Base-by-base conservation (phyloP, 176 grass and related monocot genomes). In the Saccharum officinarum region DNA sequence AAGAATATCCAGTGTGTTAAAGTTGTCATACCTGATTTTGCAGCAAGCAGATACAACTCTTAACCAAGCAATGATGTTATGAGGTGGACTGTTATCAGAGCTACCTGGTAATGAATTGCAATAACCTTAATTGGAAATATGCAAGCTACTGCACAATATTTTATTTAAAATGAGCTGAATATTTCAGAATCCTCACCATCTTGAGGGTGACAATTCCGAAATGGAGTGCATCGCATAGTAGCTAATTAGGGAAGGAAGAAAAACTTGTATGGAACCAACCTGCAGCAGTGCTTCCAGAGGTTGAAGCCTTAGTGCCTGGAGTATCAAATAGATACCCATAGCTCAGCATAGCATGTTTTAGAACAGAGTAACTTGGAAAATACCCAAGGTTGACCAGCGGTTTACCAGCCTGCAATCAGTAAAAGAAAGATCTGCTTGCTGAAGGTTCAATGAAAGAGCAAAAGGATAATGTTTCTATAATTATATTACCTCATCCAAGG, bases 21-120 rank as follows among this genome's bases (percentile, higher is more conserved):
- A 67, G 10, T 22, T 16, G 33, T 18, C 18, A 49, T 94, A 95
- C 93, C 97, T 98, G 45, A 98, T 84, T 86, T 91, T 94, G 87
- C 89, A 92, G 86, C 93, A 95, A 70, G 90, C 84, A 28, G 93
- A 95, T 70, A 91, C 60, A 91, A 93, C 13, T 88, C 82, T 90
- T 81, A 98, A 89, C 91, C 91, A 95, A 81, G 84, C 89, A 87
- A 73, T 82, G 77, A 98, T 94, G 66, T 98, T 96, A 83, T 75
- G 72, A 73, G 93, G 97, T 67, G 89, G 97, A 62, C 91, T 86
- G 67, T 73, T 81, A 89, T 57, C 65, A 63, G 12, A 20, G 55
- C 45, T 80, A 87, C 81, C 93, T 89, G 84, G 63, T 75, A 75
- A 79, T 71, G 44, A 80, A 80, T 79, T 70, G 66, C 7, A 10